Evolutionary conservation across 257 asterid species (phyloP).

Genomic region (Paraleonurus japonicus): DNA sequence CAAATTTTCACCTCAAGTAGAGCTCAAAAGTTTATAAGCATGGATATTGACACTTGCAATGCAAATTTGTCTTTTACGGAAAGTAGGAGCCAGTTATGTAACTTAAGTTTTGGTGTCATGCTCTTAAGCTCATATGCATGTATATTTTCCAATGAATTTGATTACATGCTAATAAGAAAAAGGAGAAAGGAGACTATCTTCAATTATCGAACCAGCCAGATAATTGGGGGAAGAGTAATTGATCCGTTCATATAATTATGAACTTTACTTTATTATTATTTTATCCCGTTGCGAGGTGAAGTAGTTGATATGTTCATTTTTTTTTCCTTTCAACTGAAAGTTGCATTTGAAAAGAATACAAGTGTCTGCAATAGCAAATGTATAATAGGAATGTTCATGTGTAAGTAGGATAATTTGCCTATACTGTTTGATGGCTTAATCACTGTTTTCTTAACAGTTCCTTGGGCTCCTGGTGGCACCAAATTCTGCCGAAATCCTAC

Average conservation of each 20-base stretch:
- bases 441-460: slow-evolving; percentile 54
- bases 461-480: slow-evolving; percentile 99
- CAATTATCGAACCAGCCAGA: background rate
- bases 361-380: background rate
- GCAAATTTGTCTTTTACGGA: background rate
- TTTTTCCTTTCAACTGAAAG: background rate
- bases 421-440: slow-evolving; percentile 13
- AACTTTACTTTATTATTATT: background rate
- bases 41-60: background rate
- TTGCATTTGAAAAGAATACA: background rate
- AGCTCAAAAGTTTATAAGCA: background rate
- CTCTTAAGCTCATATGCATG: background rate
- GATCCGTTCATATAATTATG: background rate
- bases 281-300: background rate
- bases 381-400: background rate
- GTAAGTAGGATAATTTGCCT: background rate
- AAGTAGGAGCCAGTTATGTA: background rate
- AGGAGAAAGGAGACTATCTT: background rate
- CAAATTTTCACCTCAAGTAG: slow-evolving; percentile 3
- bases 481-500: slow-evolving; percentile 89
- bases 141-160: background rate
- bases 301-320: slow-evolving; percentile 1
- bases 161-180: background rate
- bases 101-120: background rate
- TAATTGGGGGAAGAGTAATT: background rate